phyloP scores from a whole-genome alignment of 345 rosid genomes.

The Luvunga scandens region DNA sequence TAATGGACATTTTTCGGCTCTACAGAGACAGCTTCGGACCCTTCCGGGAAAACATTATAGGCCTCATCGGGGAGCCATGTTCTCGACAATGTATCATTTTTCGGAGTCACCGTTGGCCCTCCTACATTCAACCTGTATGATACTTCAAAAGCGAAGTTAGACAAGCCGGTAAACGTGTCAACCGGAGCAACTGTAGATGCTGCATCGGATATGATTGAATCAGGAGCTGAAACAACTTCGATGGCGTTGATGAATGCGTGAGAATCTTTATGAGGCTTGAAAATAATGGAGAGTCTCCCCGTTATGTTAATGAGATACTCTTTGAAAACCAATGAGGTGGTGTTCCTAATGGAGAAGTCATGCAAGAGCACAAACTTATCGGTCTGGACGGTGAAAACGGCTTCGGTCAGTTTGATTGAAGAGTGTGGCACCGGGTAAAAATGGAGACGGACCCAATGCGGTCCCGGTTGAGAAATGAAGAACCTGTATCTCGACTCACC shows the following conservation, averaged over 20 bases:
- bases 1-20: conserved; percentile 41
- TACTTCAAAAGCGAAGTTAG: conserved; percentile 46
- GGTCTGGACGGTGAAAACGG: conserved; percentile 58
- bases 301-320: conserved; percentile 60
- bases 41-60: conserved; percentile 56
- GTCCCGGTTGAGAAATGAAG: conserved; percentile 45
- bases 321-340: conserved; percentile 41
- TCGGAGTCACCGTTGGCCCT: conserved; percentile 49
- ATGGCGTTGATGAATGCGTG: conserved; percentile 68
- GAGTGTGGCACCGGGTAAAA: conserved; percentile 69
- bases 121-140: conserved; percentile 69
- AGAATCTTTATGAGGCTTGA: conserved; percentile 51
- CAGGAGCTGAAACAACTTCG: conserved; percentile 68
- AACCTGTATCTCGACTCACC: conserved; percentile 45
- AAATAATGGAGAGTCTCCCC: conserved; percentile 46
- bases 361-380: conserved; percentile 61
- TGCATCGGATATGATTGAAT: conserved; percentile 49
- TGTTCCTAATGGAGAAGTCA: conserved; percentile 45
- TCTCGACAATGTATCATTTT: conserved; percentile 58
- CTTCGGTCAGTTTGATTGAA: conserved; percentile 36
- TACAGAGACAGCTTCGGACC: conserved; percentile 34
- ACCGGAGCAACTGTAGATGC: conserved; percentile 44
- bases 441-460: conserved; percentile 83
- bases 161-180: conserved; percentile 49
- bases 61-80: conserved; percentile 60